Base-by-base conservation (phyloP, 352 stramenopile species). In the Pythium diclinum region DNA sequence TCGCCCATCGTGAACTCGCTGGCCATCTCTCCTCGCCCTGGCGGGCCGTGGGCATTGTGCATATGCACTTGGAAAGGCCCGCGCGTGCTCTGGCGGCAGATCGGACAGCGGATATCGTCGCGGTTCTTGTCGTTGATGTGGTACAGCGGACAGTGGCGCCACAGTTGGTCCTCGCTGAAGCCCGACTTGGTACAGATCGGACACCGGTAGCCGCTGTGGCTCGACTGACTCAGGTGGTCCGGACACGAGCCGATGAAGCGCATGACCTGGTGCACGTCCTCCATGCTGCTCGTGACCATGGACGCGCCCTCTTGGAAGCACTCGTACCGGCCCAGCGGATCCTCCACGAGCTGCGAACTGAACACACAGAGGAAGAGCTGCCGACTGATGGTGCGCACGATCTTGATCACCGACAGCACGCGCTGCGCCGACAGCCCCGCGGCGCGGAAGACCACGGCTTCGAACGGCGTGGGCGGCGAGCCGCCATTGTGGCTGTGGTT, bases 361-460 rank as follows among this genome's bases (percentile, higher is more conserved):
- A 89, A 91, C 56, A 92, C 79, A 48, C 84, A 93, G n/a, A 94
- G 61, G 53, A 94, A 94, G 65, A 94, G 79, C 79, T 94, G 84
- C 53, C 76, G 77, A 65, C 77, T 91, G 67, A 93, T 86, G 19
- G 79, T 87, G 49, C 81, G 84, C 40, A 92, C 73, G 49, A 75
- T 68, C 46, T 84, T 81, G 42, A 94, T 55, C 28, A 91, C 57
- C 7, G 79, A 56, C 32, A 82, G 77, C 42, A 92, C 70, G 5
- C 75, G 78, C 33, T 65, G 65, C 53, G 79, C 67, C 7, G 83
- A 72, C 28, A 92, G 67, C 8, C 81, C 83, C 4, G 76, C 76
- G 6, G 83, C 79, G 51, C 83, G 83, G 58, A 92, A 81, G 0
- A 92, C 48, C 53, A 92, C 81, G 23, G 73, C 77, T 42, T 91